phyloP scores from a whole-genome alignment of 176 grass and related monocot genomes.

The Coix lacrymajobi region DNA sequence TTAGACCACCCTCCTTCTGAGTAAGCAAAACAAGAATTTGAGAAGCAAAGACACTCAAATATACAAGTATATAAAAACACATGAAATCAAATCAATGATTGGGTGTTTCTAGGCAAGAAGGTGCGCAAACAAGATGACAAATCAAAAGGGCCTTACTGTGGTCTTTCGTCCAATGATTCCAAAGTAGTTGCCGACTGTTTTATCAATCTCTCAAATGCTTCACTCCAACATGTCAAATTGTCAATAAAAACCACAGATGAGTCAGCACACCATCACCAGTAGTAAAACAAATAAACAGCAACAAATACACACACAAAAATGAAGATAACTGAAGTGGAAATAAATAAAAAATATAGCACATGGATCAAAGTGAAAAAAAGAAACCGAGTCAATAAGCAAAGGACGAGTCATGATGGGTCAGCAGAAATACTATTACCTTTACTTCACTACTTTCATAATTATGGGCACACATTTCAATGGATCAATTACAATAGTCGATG shows the following conservation, averaged over 20 bases:
- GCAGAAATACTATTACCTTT: constrained; percentile 37
- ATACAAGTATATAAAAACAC: neutral
- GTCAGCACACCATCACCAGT: neutral
- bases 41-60: neutral
- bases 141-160: constrained; percentile 23
- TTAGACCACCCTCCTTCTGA: constrained; percentile 58
- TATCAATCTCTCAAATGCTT: constrained; percentile 42
- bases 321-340: neutral
- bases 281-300: neutral
- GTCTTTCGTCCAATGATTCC: constrained; percentile 43
- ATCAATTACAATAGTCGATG: constrained; percentile 52
- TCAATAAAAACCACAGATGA: constrained; percentile 52
- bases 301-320: neutral
- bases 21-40: constrained; percentile 58
- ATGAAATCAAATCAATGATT: neutral
- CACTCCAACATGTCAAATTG: constrained; percentile 27
- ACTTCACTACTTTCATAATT: constrained; percentile 45
- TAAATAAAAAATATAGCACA: neutral
- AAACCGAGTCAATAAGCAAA: neutral
- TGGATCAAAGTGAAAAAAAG: neutral
- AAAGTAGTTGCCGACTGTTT: constrained; percentile 59
- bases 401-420: neutral
- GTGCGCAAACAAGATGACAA: neutral
- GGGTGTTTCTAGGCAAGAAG: neutral
- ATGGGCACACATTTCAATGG: constrained; percentile 32